Percentiles rank a stretch among this genome's conserved stretches.
phyloP scores from a whole-genome alignment of 768 basidiomycete species.

The Baorangia bicolor region DNA sequence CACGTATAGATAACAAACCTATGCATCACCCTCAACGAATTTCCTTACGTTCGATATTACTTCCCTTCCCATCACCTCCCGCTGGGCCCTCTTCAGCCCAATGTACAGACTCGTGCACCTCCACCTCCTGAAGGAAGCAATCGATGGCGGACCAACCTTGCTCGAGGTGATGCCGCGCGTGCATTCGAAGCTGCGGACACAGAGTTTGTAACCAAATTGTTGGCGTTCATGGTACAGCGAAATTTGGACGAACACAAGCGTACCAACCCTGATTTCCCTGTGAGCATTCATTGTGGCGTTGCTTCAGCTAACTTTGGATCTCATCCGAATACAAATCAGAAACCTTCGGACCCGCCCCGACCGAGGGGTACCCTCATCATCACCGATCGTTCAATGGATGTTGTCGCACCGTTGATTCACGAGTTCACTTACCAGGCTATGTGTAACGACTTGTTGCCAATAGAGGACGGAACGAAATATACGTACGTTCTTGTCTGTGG shows the following conservation, averaged over 20 bases:
- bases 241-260: slow-evolving; percentile 87
- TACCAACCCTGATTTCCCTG: slow-evolving; percentile 83
- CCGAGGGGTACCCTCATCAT: slow-evolving; percentile 83
- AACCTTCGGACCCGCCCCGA: slow-evolving; percentile 54
- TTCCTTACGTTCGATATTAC: slow-evolving; percentile 92
- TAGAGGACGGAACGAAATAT: slow-evolving; percentile 84
- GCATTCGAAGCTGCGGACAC: slow-evolving; percentile 67
- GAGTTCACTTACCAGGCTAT: slow-evolving; percentile 99
- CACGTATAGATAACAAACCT: slow-evolving; percentile 73
- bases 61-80: slow-evolving; percentile 79
- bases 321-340: slow-evolving; percentile 35
- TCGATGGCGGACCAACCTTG: slow-evolving; percentile 82
- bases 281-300: slow-evolving; percentile 38
- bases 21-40: slow-evolving; percentile 88
- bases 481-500: slow-evolving; percentile 53
- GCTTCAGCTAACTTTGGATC: not conserved
- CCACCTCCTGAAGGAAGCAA: slow-evolving; percentile 60
- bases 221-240: slow-evolving; percentile 84
- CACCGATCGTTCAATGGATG: slow-evolving; percentile 97
- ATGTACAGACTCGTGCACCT: slow-evolving; percentile 61
- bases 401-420: slow-evolving; percentile 84
- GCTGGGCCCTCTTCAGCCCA: slow-evolving; percentile 77
- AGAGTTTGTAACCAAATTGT: slow-evolving; percentile 75
- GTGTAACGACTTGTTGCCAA: slow-evolving; percentile 90
- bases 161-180: slow-evolving; percentile 67